Evolutionary conservation across 805 yeast genomes (phyloP), one percentile per base, ranked within the genome.

Genomic region (Yamadazyma tumulicola): DNA sequence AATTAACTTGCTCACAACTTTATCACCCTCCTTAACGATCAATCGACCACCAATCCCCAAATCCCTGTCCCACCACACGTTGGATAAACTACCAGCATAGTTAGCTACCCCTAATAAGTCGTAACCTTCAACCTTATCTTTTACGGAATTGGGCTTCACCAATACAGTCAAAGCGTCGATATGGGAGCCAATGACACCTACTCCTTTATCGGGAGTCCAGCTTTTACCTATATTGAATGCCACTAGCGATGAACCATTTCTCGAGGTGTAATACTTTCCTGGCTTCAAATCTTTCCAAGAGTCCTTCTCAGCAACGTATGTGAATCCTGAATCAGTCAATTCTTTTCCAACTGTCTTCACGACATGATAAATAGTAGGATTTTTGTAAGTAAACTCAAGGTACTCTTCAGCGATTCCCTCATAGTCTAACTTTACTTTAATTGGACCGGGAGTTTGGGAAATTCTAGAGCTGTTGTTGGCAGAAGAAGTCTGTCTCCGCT

Each of bases 311-410:
- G 53, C 36, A 5, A 56, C 16, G 23, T 52, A 52, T 6, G 29
- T 39, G 45, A 64, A 66, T 4, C 66, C 68, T 19, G 54, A 45
- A 13, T 37, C 33, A 6, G 41, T 39, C 6, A 67, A 45, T 3
- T 54, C 31, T 2, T 39, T 27, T 26, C 48, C 41, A 37, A 62
- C 55, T 37, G 52, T 48, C 2, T 37, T 29, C 5, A 61, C 44
- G 5, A 54, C 64, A 46, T 67, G 73, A 40, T 49, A 61, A 2
- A 69, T 64, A 3, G 73, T 64, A n/a, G 73, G 72, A 33, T 60
- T 59, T n/a, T 43, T 32, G 32, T 61, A 47, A 30, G 67, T 61
- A 43, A 60, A 62, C 15, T 40, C 37, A 29, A 64, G 42, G 39
- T 59, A 63, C 25, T 27, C 43, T 20, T 38, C 36, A 8, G 39